Conservation (phyloP, 2,329 filamentous ascomycete species). For the Boeremia exigua region DNA sequence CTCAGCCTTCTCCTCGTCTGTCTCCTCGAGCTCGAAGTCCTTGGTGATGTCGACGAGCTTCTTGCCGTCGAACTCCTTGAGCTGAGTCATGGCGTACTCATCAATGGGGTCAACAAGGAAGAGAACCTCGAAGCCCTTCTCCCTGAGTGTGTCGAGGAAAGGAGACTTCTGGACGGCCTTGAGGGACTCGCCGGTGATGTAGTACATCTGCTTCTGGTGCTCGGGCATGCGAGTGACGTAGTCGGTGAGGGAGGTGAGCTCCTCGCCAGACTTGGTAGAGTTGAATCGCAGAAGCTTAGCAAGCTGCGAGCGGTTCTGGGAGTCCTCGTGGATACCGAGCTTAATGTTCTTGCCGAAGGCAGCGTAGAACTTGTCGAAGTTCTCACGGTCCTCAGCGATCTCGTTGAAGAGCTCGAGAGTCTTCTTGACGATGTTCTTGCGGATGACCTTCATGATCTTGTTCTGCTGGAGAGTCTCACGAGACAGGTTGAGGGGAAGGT, state of each 20-base stretch:
- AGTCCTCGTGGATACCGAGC: slow-evolving; percentile 99
- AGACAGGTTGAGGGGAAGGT: slow-evolving; percentile 98
- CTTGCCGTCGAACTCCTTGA: slow-evolving; percentile 99
- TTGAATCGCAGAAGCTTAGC: slow-evolving; percentile 99
- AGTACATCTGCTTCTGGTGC: slow-evolving; percentile 99
- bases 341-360: slow-evolving; percentile 99
- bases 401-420: slow-evolving; percentile 98
- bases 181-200: slow-evolving; percentile 99
- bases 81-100: slow-evolving; percentile 98
- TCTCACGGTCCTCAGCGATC: slow-evolving; percentile 99
- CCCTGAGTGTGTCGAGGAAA: slow-evolving; percentile 98
- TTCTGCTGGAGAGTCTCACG: slow-evolving; percentile 99
- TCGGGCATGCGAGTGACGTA: slow-evolving; percentile 99
- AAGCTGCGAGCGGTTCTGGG: slow-evolving; percentile 89
- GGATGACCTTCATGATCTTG: slow-evolving; percentile 99
- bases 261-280: slow-evolving; percentile 98
- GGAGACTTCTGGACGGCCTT: slow-evolving; percentile 98
- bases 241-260: slow-evolving; percentile 92
- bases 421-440: slow-evolving; percentile 99
- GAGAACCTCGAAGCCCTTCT: slow-evolving; percentile 99
- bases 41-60: slow-evolving; percentile 99
- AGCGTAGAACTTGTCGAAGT: slow-evolving; percentile 99
- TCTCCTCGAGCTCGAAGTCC: slow-evolving; percentile 99
- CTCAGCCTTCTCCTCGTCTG: slow-evolving; percentile 96
- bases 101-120: slow-evolving; percentile 99